These are phyloP conservation scores for Colletotrichum filicis DNA, from an alignment of 2,329 filamentous ascomycete genomes.

Conservation along the genomic window DNA sequence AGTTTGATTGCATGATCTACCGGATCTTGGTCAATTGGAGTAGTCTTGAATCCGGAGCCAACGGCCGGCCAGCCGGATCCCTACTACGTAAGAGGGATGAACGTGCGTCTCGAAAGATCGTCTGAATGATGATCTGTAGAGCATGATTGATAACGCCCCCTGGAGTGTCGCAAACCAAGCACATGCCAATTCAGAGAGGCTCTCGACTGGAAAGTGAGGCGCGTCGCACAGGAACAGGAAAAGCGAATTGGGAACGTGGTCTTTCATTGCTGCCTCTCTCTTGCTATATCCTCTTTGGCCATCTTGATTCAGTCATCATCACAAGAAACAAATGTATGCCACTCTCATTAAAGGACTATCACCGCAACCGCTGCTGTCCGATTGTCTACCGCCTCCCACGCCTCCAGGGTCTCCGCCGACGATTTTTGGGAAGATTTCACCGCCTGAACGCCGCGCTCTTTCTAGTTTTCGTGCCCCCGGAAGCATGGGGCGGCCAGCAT, in stretches of 20 bases:
- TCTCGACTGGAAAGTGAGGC: neutral
- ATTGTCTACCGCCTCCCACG: conserved; percentile 24
- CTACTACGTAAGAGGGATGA: neutral
- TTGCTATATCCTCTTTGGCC: conserved; percentile 17
- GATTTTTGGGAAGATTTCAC: conserved; percentile 26
- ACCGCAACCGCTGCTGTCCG: conserved; percentile 21
- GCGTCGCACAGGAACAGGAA: neutral
- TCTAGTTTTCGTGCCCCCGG: conserved; percentile 24
- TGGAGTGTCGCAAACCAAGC: neutral
- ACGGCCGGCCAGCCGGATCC: neutral
- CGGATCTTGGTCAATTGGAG: neutral
- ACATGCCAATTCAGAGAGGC: neutral
- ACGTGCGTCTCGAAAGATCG: neutral
- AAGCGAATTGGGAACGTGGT: neutral
- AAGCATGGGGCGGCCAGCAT: conserved; percentile 29
- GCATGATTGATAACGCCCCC: neutral
- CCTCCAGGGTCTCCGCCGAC: conserved; percentile 31
- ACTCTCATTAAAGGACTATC: conserved; percentile 34
- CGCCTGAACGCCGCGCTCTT: conserved; percentile 32
- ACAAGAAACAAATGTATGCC: conserved; percentile 28
- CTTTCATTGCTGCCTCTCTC: conserved; percentile 26
- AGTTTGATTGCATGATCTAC: neutral
- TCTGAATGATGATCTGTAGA: neutral
- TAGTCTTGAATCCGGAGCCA: neutral
- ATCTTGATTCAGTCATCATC: conserved; percentile 26